These are phyloP conservation scores for Calocybe indica DNA, from an alignment of 768 basidiomycete genomes.

Conservation along the genomic window DNA sequence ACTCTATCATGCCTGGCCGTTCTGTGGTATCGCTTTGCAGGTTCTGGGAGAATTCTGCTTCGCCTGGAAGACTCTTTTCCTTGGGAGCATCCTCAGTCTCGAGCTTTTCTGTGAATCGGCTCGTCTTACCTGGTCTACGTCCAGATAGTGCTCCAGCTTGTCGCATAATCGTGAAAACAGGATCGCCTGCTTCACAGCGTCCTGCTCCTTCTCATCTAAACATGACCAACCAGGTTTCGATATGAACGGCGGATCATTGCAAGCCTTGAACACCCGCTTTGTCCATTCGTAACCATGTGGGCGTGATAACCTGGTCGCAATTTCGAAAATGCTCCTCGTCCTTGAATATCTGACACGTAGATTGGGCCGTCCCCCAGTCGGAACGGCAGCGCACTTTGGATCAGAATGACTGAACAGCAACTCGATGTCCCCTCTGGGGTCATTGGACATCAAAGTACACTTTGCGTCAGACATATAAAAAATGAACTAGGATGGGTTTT, in stretches of 20 bases:
- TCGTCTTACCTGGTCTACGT: neutral
- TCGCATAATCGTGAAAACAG: constrained; percentile 21
- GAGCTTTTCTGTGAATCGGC: no score
- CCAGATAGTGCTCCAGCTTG: constrained; percentile 7
- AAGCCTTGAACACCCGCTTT: constrained; percentile 21
- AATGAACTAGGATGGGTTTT: constrained; percentile 28
- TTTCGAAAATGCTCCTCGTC: constrained; percentile 24
- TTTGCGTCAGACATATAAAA: constrained; percentile 31
- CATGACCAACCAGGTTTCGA: constrained; percentile 15
- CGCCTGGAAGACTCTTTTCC: no score
- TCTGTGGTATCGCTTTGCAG: no score
- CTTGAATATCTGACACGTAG: constrained; percentile 34
- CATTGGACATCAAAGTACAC: constrained; percentile 48
- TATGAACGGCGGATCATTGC: constrained; percentile 15
- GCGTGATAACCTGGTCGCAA: constrained; percentile 25
- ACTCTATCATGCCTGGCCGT: no score
- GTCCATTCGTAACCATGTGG: constrained; percentile 32
- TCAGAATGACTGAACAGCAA: constrained; percentile 13
- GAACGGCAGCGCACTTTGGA: no score
- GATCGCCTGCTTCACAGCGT: constrained; percentile 16
- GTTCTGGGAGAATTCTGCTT: no score
- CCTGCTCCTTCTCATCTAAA: constrained; percentile 20
- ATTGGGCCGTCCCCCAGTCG: no score
- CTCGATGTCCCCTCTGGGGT: constrained; percentile 42
- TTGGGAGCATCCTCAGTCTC: no score